A percentile compares a stretch with the other conserved stretches of the same genome.
phyloP scores from a whole-genome alignment of 202 grass and related monocot species.

The Zizania palustris region DNA sequence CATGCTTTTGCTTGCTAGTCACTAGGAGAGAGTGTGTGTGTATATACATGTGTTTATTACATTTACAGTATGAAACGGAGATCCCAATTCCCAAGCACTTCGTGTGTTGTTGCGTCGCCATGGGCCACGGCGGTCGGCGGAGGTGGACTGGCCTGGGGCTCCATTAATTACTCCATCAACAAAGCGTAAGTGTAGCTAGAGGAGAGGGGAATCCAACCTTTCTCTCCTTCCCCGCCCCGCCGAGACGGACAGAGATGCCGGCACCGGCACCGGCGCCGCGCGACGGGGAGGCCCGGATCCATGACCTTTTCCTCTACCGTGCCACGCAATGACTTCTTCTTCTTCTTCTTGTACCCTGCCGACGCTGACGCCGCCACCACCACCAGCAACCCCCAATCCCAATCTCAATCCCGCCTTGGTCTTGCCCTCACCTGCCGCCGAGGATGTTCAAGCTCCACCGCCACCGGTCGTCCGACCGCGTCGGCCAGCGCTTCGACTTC shows the following conservation, averaged over 20 bases:
- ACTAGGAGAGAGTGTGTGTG: too few relatives aligned
- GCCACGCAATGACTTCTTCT: neutral
- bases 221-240: too few relatives aligned
- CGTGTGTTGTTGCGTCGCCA: neutral
- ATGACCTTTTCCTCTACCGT: neutral
- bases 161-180: too few relatives aligned
- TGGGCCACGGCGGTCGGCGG: neutral
- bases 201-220: too few relatives aligned
- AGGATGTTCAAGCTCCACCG: slow-evolving; percentile 94
- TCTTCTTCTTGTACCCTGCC: neutral
- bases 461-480: slow-evolving; percentile 69
- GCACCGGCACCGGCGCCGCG: too few relatives aligned
- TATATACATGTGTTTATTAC: neutral
- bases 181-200: too few relatives aligned
- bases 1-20: too few relatives aligned
- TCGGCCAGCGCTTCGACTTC: slow-evolving; percentile 83
- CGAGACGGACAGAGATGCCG: too few relatives aligned
- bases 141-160: neutral
- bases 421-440: neutral
- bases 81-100: neutral
- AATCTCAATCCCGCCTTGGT: neutral
- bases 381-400: neutral
- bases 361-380: neutral
- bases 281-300: too few relatives aligned
- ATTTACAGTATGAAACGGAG: too few relatives aligned